Conservation (phyloP, 139 green algal species). For the Micractinium sp. region DNA sequence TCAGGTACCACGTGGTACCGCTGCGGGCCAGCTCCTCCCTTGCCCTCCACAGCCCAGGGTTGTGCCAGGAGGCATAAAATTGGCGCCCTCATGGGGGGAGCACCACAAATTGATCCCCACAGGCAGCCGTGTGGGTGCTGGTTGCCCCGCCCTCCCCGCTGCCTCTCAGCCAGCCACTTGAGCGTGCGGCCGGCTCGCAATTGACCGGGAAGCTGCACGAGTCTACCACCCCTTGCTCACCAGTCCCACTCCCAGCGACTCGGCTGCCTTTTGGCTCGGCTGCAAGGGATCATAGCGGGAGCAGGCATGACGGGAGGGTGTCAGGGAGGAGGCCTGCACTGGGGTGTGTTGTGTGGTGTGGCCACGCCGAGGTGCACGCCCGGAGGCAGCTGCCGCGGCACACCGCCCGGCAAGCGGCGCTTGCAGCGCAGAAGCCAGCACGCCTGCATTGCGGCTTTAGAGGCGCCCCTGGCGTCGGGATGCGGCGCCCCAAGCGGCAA, state of each 20-base stretch:
- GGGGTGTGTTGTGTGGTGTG: too few species aligned
- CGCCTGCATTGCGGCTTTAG: too few species aligned
- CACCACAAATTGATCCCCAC: background rate
- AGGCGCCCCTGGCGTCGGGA: too few species aligned
- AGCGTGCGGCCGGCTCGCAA: too few species aligned
- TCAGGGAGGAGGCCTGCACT: too few species aligned
- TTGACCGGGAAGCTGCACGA: background rate
- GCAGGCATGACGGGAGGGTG: background rate
- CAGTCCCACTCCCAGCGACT: constrained; percentile 14
- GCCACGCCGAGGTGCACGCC: background rate
- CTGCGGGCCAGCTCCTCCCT: background rate
- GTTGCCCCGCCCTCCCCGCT: too few species aligned
- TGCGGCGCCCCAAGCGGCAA: background rate
- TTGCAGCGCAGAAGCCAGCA: too few species aligned
- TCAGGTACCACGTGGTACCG: too few species aligned
- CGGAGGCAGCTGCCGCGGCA: background rate
- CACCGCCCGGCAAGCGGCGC: background rate
- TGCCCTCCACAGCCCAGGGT: background rate
- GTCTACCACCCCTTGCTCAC: background rate
- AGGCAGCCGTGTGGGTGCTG: background rate
- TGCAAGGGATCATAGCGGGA: background rate
- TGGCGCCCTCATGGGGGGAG: background rate
- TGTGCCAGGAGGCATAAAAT: background rate
- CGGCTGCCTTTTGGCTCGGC: constrained; percentile 27
- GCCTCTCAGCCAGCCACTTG: background rate